Base-by-base conservation (phyloP, 306 rosid genomes). In the Prosopis cineraria region DNA sequence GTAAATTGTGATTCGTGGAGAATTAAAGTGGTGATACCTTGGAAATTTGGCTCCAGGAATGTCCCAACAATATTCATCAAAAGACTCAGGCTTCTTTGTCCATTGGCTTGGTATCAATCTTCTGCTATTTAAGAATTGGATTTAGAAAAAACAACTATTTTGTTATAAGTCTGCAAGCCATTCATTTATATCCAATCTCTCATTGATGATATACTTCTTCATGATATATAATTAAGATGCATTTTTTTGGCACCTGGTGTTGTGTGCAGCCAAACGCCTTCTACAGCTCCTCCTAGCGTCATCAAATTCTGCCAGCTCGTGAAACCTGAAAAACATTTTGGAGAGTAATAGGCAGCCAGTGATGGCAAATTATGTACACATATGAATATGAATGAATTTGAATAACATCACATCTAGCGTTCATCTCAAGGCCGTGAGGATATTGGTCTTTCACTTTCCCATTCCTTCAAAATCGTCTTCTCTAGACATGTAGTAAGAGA, bases 191-290 rank as follows among this genome's bases (percentile, higher is more conserved):
- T 80, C 48, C 25, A 34, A 19, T 6, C 29, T 27, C 13, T 87
- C 80, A 52, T 74, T 22, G 20, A 19, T 68, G 85, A 74, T 68
- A 55, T 68, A 84, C 89, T 62, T 91, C 88, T 62, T 91, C 88
- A 0, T 87, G 86, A 64, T 43, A 17, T 52, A 52, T 20, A 78
- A 4, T 92, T 96, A 0, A 56, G 95, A 56, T 24, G 88, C 70
- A 84, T 52, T 86, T 68, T 90, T 96, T 87, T 98, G 83, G 16
- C 99, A 94, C 87, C 98, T 88, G 80, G 89, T 88, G 20, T 96
- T 96, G 74, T 93, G 99, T 73, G 97, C 99, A 10, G 97, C 99
- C 84, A 96, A 84, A 27, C 99, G 94, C 78, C 88, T 90, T 39
- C 99, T 89, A 17, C 99, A 96, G 59, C 99, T 96, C 83, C 90